Evolutionary conservation across 2,329 filamentous ascomycete genomes (phyloP), one percentile per base, ranked within the genome.

Genomic region (Fusarium burgessii): DNA sequence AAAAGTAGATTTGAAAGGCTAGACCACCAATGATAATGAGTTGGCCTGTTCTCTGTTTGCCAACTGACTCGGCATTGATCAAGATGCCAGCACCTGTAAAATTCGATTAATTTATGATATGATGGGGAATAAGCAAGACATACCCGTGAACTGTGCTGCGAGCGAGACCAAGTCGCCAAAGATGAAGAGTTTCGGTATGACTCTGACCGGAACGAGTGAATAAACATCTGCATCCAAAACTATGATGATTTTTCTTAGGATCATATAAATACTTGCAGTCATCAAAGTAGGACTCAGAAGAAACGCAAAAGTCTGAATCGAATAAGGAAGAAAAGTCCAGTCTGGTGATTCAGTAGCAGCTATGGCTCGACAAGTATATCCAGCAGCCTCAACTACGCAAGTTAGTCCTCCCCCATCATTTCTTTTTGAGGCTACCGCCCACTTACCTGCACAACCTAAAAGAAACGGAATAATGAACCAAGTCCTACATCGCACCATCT

Each of bases 401-500:
- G 2, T 49, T 15, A 43, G 38, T 20, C 27, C 7, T 29, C 2
- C 5, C 15, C 6, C 5, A 4, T 3, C 2, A 4, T 27, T 25
- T 13, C 11, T 4, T 6, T 5, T 6, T 23, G 23, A 23, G 23
- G 23, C 23, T 23, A 23, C 23, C 23, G 23, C 5, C 23, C 23
- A 59, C 78, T 74, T 78, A 86, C 85, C 84, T 7, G 82, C 47
- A 27, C 84, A 84, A 1, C 87, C 86, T 8, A 88, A 76, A 10
- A 84, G 66, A 38, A 88, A 84, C 0, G 86, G 83, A 3, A 84
- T 82, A 64, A 86, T 83, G 73, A 85, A 88, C 84, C 84, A 87
- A 5, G 84, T 84, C 49, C 82, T 78, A 3, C 79, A 78, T 43
- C 76, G 73, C n/a, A 83, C 41, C 27, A 86, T 68, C 55, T 83